These are phyloP conservation scores for Cubamyces sp. DNA, from an alignment of 768 basidiomycete species.

Conservation along the genomic window DNA sequence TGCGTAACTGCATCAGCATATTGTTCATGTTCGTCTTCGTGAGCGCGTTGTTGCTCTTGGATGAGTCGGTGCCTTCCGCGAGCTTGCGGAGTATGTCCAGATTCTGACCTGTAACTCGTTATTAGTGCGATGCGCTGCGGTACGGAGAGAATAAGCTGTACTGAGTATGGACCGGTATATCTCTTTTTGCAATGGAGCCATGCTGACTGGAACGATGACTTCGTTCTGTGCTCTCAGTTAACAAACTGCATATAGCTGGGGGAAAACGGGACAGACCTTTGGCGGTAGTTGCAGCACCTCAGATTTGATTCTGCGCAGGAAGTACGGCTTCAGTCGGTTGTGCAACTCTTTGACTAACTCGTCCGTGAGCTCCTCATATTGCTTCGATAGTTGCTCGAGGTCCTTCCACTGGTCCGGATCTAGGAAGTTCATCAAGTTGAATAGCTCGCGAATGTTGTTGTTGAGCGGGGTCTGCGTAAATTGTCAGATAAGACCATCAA, in stretches of 20 bases:
- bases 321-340: constrained; percentile 80
- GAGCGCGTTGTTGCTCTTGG: constrained; percentile 35
- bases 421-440: constrained; percentile 97
- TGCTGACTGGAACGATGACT: constrained; percentile 88
- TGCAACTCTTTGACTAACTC: constrained; percentile 84
- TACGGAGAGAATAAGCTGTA: constrained; percentile 38
- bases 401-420: constrained; percentile 79
- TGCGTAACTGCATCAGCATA: constrained; percentile 85
- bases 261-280: constrained; percentile 57
- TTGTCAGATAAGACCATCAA: neutral
- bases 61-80: constrained; percentile 44
- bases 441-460: constrained; percentile 95
- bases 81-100: constrained; percentile 66
- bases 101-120: constrained; percentile 60
- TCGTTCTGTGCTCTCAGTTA: constrained; percentile 61
- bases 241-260: neutral
- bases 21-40: constrained; percentile 73
- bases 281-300: constrained; percentile 92
- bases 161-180: constrained; percentile 87
- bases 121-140: constrained; percentile 15
- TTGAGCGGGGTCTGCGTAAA: constrained; percentile 81
- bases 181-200: constrained; percentile 85
- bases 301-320: constrained; percentile 90
- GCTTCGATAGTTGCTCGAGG: constrained; percentile 70
- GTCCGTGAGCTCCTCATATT: constrained; percentile 79